A percentile compares a stretch with the other conserved stretches of the same genome.
These are phyloP conservation scores for Boletus rubroflammeus DNA, from an alignment of 768 basidiomycete genomes.

Conservation along the genomic window DNA sequence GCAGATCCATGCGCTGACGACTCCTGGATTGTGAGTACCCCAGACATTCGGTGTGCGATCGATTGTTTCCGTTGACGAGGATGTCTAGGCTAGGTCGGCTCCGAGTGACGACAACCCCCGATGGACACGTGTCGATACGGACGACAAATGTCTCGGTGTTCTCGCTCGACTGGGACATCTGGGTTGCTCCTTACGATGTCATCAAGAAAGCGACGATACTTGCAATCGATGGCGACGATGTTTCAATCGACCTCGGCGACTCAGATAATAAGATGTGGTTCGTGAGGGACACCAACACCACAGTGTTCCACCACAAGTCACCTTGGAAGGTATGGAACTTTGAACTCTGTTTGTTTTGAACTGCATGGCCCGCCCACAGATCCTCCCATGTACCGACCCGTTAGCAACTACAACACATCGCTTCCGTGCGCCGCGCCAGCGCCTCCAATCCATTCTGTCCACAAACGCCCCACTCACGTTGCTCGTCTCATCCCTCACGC, in stretches of 20 bases:
- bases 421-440: constrained; percentile 25
- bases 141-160: constrained; percentile 27
- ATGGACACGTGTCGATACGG: constrained; percentile 11
- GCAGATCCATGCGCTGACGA: constrained; percentile 51
- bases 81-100: constrained; percentile 20
- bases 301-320: background rate
- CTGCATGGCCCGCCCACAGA: background rate
- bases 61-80: background rate
- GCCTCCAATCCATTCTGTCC: constrained; percentile 64
- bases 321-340: constrained; percentile 23
- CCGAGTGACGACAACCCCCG: constrained; percentile 6
- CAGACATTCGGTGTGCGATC: background rate
- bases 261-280: constrained; percentile 9
- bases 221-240: constrained; percentile 12
- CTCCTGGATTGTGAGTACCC: constrained; percentile 66
- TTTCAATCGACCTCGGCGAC: background rate
- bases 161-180: constrained; percentile 13
- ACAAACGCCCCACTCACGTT: constrained; percentile 52
- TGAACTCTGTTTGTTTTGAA: background rate
- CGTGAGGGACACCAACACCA: background rate
- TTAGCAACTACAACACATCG: background rate
- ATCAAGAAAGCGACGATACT: background rate
- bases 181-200: background rate
- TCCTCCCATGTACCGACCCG: background rate
- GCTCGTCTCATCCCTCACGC: constrained; percentile 43